Percentiles rank a stretch among this genome's conserved stretches.
Evolutionary conservation across 179 eudicot species (phyloP).

Genomic region (Amaranthus tricolor): DNA sequence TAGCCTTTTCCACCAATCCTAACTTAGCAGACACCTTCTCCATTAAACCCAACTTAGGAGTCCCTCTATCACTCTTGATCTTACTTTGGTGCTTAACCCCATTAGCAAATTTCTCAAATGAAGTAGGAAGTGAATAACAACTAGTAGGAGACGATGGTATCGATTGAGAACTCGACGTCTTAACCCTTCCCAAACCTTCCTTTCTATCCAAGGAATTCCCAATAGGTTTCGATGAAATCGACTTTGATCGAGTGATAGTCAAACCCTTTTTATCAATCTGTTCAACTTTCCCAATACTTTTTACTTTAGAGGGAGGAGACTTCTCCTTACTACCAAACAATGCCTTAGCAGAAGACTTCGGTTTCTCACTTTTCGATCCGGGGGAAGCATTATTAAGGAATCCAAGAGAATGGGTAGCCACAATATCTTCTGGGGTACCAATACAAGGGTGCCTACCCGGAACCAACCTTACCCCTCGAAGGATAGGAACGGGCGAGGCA

Average conservation of each 20-base stretch:
- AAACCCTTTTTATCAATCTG: conserved; percentile 43
- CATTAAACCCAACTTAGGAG: conserved; percentile 43
- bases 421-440: conserved; percentile 66
- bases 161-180: conserved; percentile 52
- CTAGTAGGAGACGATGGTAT: conserved; percentile 82
- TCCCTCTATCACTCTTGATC: conserved; percentile 56
- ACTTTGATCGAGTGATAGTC: conserved; percentile 53
- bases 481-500: conserved; percentile 71
- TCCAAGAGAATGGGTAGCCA: conserved; percentile 39
- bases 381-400: conserved; percentile 40
- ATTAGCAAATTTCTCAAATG: conserved; percentile 79
- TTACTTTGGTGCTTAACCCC: conserved; percentile 65
- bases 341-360: conserved; percentile 40
- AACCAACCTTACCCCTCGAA: conserved; percentile 60
- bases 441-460: conserved; percentile 67
- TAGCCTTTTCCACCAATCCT: conserved; percentile 49
- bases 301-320: conserved; percentile 38
- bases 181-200: conserved; percentile 49
- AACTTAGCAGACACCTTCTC: conserved; percentile 54
- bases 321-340: conserved; percentile 44
- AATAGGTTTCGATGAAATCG: conserved; percentile 46
- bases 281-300: conserved; percentile 44
- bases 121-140: conserved; percentile 73
- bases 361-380: conserved; percentile 44
- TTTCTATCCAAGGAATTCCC: conserved; percentile 47